Base-by-base conservation (phyloP, 139 green algal genomes). In the Picochlorum sp. region DNA sequence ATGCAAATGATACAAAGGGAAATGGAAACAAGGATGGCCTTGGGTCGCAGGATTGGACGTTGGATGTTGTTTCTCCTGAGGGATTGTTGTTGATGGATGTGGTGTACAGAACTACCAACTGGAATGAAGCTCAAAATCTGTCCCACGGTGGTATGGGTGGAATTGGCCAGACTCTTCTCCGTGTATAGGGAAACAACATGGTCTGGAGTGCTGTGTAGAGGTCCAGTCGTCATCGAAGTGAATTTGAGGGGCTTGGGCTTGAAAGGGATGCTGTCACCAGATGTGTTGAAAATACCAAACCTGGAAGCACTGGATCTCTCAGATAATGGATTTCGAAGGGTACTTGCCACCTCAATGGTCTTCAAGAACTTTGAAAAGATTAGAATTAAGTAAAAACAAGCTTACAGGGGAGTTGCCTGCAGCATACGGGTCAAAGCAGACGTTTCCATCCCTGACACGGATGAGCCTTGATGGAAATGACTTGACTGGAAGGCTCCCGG, bases 361-460 rank as follows among this genome's bases (percentile, higher is more conserved):
- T 11, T 62, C 63, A 26, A 51, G 44, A 32, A 58, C 20, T 18
- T 51, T 75, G 2, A 1, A 3, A 7, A 23, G 21, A 3, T 15
- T 76, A 8, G 62, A 81, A 57, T 37, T 74, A 20, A 51, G 49
- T 13, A 13, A 62, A 32, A 79, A 76, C 34, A 9, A 21, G 20
- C 44, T 72, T 9, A 55, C 5, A 13, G 52, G 61, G 3, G 50
- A 21, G 3, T 41, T 75, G 13, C 73, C 71, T 47, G 49, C 24
- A 21, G 45, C 37, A 38, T 72, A 32, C 41, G 65, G 52, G n/a
- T 69, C 21, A 28, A 34, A 45, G 45, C 63, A 14, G 23, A 32
- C 5, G 21, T 57, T 57, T 66, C 60, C 66, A 21, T 44, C 18
- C 24, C 49, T 75, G 4, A 16, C 44, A 2, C 47, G 56, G 11